A percentile compares a stretch with the other conserved stretches of the same genome.
phyloP scores from a whole-genome alignment of 2,329 filamentous ascomycete species.

The Colletotrichum eleusines region DNA sequence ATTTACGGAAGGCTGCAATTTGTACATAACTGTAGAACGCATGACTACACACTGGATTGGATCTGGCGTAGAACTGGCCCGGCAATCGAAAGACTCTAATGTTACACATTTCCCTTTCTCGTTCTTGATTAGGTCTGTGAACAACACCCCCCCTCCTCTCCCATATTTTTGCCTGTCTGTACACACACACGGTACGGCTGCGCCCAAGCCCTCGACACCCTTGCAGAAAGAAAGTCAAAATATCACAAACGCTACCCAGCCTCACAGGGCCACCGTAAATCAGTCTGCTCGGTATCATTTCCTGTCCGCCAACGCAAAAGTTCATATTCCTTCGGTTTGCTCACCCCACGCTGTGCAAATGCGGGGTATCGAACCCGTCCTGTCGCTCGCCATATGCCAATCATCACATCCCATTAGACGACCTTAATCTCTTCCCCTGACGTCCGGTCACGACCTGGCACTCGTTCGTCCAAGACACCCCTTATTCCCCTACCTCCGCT shows the following conservation, averaged over 20 bases:
- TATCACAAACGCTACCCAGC: background rate
- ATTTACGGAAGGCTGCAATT: background rate
- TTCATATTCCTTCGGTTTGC: background rate
- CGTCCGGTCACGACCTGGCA: constrained; percentile 40
- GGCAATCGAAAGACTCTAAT: constrained; percentile 14
- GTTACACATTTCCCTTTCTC: background rate
- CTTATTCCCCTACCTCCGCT: background rate
- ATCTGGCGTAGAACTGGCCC: constrained; percentile 5
- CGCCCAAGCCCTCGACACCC: background rate
- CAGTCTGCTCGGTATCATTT: background rate
- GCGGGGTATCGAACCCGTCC: background rate
- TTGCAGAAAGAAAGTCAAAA: background rate
- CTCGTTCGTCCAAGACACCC: background rate
- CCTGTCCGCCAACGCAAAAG: background rate
- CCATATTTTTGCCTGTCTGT: background rate
- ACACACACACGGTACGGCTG: background rate
- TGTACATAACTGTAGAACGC: constrained; percentile 14
- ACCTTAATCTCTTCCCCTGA: no score
- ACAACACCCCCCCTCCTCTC: background rate
- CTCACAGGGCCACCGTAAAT: background rate
- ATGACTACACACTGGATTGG: constrained; percentile 2
- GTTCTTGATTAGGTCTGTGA: background rate
- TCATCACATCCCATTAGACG: no score
- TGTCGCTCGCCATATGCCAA: no score
- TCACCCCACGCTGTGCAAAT: background rate